phyloP scores from a whole-genome alignment of 805 yeast genomes.

The Schwanniomyces polymorphus region DNA sequence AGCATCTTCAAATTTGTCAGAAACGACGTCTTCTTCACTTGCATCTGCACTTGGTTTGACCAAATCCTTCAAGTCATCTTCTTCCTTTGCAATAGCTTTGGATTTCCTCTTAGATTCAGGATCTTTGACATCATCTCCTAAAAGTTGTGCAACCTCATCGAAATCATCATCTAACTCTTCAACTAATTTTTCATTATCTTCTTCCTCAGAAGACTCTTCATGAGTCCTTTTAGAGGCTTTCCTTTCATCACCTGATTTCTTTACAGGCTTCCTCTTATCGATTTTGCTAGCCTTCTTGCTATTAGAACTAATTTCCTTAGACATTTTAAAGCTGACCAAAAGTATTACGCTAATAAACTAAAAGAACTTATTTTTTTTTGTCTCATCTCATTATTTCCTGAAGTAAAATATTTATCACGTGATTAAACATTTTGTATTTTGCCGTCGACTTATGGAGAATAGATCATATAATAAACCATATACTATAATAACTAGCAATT shows the following conservation, averaged over 20 bases:
- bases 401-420: not conserved
- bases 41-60: constrained; percentile 31
- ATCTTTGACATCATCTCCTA: constrained; percentile 45
- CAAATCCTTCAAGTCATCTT: constrained; percentile 20
- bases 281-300: not conserved
- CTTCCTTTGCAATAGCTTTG: constrained; percentile 18
- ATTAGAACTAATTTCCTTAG: constrained; percentile 2
- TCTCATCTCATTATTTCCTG: constrained; percentile 6
- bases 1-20: constrained; percentile 36
- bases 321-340: not conserved
- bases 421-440: not conserved
- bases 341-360: not conserved
- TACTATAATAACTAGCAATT: not conserved
- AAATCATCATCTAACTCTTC: constrained; percentile 57
- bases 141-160: constrained; percentile 55
- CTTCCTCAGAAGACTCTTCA: constrained; percentile 27
- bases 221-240: constrained; percentile 21
- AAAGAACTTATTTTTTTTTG: constrained; percentile 1
- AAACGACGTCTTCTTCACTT: constrained; percentile 26
- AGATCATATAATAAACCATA: not conserved
- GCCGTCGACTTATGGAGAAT: not conserved
- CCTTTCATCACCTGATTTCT: not conserved
- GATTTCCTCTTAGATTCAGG: constrained; percentile 34
- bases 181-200: constrained; percentile 45
- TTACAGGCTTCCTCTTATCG: not conserved